Conservation (phyloP, 1,139 yeast genomes). For the Magnusiomyces tetraspermus region DNA sequence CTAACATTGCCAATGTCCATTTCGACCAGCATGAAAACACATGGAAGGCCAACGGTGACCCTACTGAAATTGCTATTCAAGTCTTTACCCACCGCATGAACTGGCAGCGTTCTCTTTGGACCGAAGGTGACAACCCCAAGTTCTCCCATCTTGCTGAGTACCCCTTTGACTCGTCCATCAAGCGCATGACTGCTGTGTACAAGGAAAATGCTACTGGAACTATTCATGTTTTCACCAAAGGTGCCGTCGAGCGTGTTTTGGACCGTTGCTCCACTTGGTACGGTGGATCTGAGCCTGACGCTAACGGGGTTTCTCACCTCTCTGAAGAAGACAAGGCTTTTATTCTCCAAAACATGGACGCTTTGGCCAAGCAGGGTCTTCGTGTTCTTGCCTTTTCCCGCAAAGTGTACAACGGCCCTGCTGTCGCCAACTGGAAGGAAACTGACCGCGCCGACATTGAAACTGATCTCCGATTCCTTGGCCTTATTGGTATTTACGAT, state of each 20-base stretch:
- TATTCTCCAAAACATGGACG: slow-evolving; percentile 52
- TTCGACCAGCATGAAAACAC: slow-evolving; percentile 33
- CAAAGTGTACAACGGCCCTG: slow-evolving; percentile 10
- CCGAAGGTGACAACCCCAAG: slow-evolving; percentile 27
- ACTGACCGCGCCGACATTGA: slow-evolving; percentile 47
- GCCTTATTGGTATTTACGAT: slow-evolving; percentile 72
- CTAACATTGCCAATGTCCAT: slow-evolving; percentile 59
- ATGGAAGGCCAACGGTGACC: slow-evolving; percentile 79
- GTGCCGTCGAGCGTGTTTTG: slow-evolving; percentile 69
- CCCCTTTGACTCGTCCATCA: slow-evolving; percentile 71
- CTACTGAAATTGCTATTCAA: slow-evolving; percentile 76
- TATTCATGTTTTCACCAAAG: slow-evolving; percentile 50
- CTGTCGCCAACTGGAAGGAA: slow-evolving; percentile 22
- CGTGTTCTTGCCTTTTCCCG: slow-evolving; percentile 65
- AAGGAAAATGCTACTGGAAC: slow-evolving; percentile 30
- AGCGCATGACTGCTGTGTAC: slow-evolving; percentile 64
- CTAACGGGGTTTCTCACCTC: slow-evolving; percentile 25
- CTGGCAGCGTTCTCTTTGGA: slow-evolving; percentile 38
- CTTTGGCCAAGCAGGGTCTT: slow-evolving; percentile 58
- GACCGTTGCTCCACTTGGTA: slow-evolving; percentile 51
- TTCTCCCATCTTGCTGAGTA: slow-evolving; percentile 49
- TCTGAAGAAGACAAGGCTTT: slow-evolving; percentile 36
- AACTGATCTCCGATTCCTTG: slow-evolving; percentile 47
- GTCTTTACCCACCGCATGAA: slow-evolving; percentile 56
- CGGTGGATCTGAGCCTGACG: slow-evolving; percentile 22